Percentiles rank a stretch among this genome's conserved stretches.
Evolutionary conservation across 2,329 filamentous ascomycete genomes (phyloP).

Genomic region (Ceratocystis destructans): DNA sequence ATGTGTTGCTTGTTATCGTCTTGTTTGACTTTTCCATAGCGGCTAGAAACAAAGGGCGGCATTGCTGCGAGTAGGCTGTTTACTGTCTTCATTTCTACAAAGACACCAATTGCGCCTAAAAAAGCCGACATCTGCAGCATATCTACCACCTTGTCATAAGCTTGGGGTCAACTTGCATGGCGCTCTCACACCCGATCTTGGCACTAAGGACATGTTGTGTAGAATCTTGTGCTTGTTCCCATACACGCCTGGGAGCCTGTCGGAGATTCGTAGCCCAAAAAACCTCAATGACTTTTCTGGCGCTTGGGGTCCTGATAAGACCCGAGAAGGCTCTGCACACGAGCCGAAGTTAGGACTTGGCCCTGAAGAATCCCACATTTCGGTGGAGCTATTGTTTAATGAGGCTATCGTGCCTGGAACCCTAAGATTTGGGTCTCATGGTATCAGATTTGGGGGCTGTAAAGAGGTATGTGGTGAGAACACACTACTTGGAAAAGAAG

Average conservation of each 20-base stretch:
- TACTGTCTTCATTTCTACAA: background rate
- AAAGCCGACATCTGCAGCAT: background rate
- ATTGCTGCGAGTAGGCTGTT: background rate
- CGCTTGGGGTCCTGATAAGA: slow-evolving; percentile 57
- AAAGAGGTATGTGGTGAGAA: slow-evolving; percentile 47
- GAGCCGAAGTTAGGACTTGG: slow-evolving; percentile 51
- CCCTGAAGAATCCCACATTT: slow-evolving; percentile 50
- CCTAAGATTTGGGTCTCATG: slow-evolving; percentile 11
- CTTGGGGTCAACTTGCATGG: slow-evolving; percentile 23
- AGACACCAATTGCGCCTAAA: background rate
- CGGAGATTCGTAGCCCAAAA: slow-evolving; percentile 70
- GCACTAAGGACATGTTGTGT: slow-evolving; percentile 57
- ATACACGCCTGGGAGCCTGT: slow-evolving; percentile 57
- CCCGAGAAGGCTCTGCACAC: slow-evolving; percentile 61
- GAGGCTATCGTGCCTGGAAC: slow-evolving; percentile 31
- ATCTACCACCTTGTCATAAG: background rate
- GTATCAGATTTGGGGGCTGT: slow-evolving; percentile 34
- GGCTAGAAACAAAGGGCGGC: background rate
- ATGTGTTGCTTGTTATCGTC: background rate
- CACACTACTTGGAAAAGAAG: slow-evolving; percentile 44
- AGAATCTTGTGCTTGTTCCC: slow-evolving; percentile 52
- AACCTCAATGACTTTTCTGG: slow-evolving; percentile 58
- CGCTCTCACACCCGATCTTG: slow-evolving; percentile 42
- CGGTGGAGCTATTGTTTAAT: slow-evolving; percentile 54
- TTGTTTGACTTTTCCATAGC: background rate